Percentiles rank a stretch among this genome's conserved stretches.
Conservation (phyloP, 306 rosid genomes). For the Prunus persica region DNA sequence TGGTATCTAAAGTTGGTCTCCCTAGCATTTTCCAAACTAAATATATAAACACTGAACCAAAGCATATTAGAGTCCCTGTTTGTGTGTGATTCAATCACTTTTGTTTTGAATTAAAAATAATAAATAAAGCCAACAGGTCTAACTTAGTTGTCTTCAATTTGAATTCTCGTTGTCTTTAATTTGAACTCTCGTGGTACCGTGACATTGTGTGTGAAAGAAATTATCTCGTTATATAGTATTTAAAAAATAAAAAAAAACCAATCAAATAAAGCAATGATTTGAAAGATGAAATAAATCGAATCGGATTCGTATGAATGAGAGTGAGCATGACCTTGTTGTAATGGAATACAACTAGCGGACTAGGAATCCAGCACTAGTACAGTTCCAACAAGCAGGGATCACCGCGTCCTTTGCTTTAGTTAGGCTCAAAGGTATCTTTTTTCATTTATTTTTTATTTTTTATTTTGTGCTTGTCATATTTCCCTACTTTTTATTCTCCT, state of each 20-base stretch:
- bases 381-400: background rate
- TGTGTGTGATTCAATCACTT: background rate
- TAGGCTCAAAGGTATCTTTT: background rate
- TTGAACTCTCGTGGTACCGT: no score
- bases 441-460: background rate
- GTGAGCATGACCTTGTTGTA: background rate
- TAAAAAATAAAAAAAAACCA: background rate
- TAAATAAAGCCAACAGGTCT: no score
- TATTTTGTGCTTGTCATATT: background rate
- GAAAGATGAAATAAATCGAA: background rate
- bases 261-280: background rate
- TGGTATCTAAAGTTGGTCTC: no score
- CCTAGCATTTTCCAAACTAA: no score
- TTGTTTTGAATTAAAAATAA: background rate
- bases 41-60: background rate
- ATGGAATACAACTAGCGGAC: background rate
- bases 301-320: background rate
- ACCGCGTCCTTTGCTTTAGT: background rate
- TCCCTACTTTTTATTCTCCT: no score
- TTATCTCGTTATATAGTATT: rapidly evolving
- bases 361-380: background rate
- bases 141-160: no score
- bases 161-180: no score
- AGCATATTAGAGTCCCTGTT: background rate
- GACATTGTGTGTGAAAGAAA: no score